phyloP scores from a whole-genome alignment of 1,284 basidiomycete species.

The Tilletiaria anomala region DNA sequence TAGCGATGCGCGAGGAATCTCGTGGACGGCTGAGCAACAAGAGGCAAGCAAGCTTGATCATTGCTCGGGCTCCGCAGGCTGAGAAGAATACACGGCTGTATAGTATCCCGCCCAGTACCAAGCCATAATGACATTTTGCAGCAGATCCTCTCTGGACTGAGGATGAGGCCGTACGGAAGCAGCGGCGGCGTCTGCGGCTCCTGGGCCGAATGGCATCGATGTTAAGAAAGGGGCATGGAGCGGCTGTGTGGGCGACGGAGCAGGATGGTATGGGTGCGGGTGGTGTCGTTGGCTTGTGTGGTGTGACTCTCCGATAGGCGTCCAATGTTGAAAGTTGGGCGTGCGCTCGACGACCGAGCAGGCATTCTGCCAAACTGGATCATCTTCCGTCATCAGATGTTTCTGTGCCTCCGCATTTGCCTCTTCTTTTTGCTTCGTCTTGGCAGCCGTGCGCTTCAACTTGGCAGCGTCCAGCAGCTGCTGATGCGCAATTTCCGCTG shows the following conservation, averaged over 20 bases:
- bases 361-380: too few relatives aligned
- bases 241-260: neutral
- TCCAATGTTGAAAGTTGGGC: too few relatives aligned
- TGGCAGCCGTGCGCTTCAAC: neutral
- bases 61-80: too few relatives aligned
- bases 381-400: too few relatives aligned
- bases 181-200: neutral
- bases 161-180: neutral
- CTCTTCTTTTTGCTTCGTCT: neutral
- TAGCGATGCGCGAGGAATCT: too few relatives aligned
- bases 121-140: constrained; percentile 8
- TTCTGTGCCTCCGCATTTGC: neutral
- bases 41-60: too few relatives aligned
- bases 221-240: neutral
- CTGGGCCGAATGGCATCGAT: neutral
- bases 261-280: too few relatives aligned
- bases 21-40: too few relatives aligned
- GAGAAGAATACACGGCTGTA: too few relatives aligned
- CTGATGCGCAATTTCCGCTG: neutral
- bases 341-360: too few relatives aligned
- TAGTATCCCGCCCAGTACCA: constrained; percentile 13
- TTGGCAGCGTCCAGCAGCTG: neutral
- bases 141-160: neutral
- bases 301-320: too few relatives aligned
- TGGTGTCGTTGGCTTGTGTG: too few relatives aligned